Evolutionary conservation across 257 asterid species (phyloP), one percentile per base, ranked within the genome.

Genomic region (Haberlea rhodopensis): DNA sequence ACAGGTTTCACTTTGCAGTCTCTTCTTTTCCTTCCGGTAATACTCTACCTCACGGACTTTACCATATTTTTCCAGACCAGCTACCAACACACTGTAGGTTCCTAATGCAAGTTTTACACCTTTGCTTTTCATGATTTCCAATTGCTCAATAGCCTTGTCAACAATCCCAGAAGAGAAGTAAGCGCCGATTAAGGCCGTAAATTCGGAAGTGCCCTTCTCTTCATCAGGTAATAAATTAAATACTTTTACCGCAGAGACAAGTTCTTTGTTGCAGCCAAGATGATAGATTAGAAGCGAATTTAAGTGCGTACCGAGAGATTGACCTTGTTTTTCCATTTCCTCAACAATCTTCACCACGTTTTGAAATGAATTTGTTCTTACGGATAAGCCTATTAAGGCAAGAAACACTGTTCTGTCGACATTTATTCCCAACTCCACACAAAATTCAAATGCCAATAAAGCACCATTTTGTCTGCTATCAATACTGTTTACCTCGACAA

Each of bases 191-290:
- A 89, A 18, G 46, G 96, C 91, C 48, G 96, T 94, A 65, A 77
- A 84, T n/a, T 85, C 87, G 72, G 96, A 82, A 53, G 63, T 68
- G 37, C 79, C 81, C 84, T 76, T 90, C 78, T 89, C 87, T 61
- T 80, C 75, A n/a, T 56, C 78, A 24, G 88, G 85, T 71, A 94
- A 71, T 62, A 83, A 13, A 66, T 75, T 66, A 54, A 94, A 94
- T 66, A 87, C 72, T 68, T 79, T 78, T 24, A 78, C 79, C 32
- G 95, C 95, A 53, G 80, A 75, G 67, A 53, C 74, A 27, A 64
- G 80, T 32, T 78, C 80, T 74, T 74, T 73, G 53, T 79, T 57
- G 62, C 78, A 74, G 57, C 99, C 99, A 60, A 92, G 87, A 28
- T 84, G 83, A 70, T 87, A 67, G 34, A 92, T 82, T 16, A 89